A percentile compares a stretch with the other conserved stretches of the same genome.
Evolutionary conservation across 495 filamentous ascomycete genomes (phyloP).

Genomic region (Hypoxylon trugodes): DNA sequence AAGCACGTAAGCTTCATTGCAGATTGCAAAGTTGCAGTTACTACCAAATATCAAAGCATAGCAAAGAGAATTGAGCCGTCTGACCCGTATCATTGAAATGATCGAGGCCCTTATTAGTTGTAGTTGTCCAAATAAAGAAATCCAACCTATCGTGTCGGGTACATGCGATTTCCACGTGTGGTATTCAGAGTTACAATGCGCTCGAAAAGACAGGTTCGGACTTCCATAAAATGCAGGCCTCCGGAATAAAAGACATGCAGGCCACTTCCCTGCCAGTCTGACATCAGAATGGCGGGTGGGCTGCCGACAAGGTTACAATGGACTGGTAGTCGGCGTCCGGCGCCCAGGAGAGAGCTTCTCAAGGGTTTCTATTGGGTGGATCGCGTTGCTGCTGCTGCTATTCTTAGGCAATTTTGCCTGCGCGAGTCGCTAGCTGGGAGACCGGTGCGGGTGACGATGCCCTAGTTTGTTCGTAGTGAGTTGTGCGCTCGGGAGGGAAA

Average conservation of each 20-base stretch:
- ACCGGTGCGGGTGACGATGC: constrained; percentile 20
- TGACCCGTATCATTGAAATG: background rate
- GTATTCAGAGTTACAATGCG: constrained; percentile 3
- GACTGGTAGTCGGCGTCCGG: constrained; percentile 21
- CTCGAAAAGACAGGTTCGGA: constrained; percentile 26
- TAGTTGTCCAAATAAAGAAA: background rate
- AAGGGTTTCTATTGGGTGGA: constrained; percentile 26
- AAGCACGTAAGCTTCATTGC: constrained; percentile 12
- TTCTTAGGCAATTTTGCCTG: constrained; percentile 29
- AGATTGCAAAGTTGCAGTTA: constrained; percentile 24
- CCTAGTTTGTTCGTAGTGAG: constrained; percentile 6
- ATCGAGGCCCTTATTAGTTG: constrained; percentile 1
- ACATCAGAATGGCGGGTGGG: constrained; percentile 34
- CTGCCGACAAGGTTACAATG: constrained; percentile 33
- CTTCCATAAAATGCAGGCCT: constrained; percentile 23
- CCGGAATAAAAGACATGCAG: constrained; percentile 28
- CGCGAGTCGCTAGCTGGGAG: constrained; percentile 30
- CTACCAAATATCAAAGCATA: background rate
- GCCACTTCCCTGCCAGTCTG: constrained; percentile 26
- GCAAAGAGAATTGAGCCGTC: constrained; percentile 10
- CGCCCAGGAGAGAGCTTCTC: constrained; percentile 11
- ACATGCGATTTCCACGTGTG: constrained; percentile 16
- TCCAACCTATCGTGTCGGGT: constrained; percentile 7
- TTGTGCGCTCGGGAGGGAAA: too few species aligned
- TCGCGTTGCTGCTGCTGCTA: constrained; percentile 23